These are phyloP conservation scores for Aspergillus cejpii DNA, from an alignment of 2,329 filamentous ascomycete species.

Conservation along the genomic window DNA sequence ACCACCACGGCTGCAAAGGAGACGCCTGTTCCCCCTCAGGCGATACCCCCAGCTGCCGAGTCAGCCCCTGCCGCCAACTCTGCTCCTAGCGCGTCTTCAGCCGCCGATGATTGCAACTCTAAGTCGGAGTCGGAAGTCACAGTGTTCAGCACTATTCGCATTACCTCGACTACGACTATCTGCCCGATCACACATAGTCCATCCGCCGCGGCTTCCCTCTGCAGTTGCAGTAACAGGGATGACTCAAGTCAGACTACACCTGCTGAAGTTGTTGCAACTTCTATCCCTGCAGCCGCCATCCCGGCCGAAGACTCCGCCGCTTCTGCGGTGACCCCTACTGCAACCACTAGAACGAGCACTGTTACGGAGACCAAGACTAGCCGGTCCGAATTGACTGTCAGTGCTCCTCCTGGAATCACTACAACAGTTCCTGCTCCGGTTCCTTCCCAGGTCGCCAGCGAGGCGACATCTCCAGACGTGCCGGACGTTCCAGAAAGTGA, in stretches of 20 bases:
- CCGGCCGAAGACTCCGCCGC: too few relatives aligned
- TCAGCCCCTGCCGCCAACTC: background rate
- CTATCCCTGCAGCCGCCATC: background rate
- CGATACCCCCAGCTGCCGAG: background rate
- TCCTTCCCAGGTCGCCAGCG: background rate
- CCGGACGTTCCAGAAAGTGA: background rate
- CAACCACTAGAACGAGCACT: background rate
- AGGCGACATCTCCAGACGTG: background rate
- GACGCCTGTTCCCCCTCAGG: background rate
- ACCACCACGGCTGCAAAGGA: background rate
- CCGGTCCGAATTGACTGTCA: background rate
- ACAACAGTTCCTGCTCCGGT: background rate
- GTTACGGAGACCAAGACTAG: background rate
- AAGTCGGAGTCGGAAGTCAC: background rate
- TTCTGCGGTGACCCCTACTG: background rate
- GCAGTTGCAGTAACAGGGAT: background rate
- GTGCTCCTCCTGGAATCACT: background rate
- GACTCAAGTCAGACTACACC: background rate
- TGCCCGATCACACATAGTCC: constrained; percentile 11
- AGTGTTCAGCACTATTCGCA: constrained; percentile 7
- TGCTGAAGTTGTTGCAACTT: background rate
- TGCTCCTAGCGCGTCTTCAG: background rate
- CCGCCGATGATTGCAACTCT: background rate
- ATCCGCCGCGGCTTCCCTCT: background rate
- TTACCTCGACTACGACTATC: constrained; percentile 16